Conservation (phyloP, 2,329 filamentous ascomycete species). For the Huntiella moniliformis region DNA sequence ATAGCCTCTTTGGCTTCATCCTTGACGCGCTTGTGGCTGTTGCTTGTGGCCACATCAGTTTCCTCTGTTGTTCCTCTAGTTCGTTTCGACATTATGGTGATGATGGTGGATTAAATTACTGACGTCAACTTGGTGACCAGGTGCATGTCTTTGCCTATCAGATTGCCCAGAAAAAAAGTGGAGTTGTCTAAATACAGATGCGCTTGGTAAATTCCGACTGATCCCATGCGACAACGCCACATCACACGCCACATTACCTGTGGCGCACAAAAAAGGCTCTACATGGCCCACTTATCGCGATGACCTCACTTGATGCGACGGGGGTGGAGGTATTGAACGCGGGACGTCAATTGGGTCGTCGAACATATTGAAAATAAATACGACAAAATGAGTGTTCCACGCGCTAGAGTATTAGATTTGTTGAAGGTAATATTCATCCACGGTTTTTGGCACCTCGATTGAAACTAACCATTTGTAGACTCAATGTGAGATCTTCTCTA, state of each 20-base stretch:
- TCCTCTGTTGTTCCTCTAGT: constrained; percentile 7
- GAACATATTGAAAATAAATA: constrained; percentile 1
- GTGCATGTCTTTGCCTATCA: no score
- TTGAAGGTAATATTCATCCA: constrained; percentile 45
- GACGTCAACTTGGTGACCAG: not conserved
- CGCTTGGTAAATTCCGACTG: no score
- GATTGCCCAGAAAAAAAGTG: no score
- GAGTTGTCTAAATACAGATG: no score
- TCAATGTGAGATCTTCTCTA: constrained; percentile 83
- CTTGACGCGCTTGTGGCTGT: constrained; percentile 13
- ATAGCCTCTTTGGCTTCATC: constrained; percentile 15
- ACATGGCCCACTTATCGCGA: constrained; percentile 10
- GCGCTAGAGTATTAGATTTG: constrained; percentile 47
- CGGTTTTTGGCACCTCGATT: not conserved
- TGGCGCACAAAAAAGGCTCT: constrained; percentile 6
- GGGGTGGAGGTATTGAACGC: constrained; percentile 11
- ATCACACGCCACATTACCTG: constrained; percentile 2
- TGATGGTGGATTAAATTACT: no score
- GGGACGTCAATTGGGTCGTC: not conserved
- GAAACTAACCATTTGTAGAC: constrained; percentile 32
- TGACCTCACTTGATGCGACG: constrained; percentile 5
- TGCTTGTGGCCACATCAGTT: not conserved
- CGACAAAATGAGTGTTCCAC: constrained; percentile 42
- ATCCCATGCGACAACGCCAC: constrained; percentile 10
- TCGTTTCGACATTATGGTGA: constrained; percentile 11